Evolutionary conservation across 805 yeast genomes (phyloP).

Genomic region (Suhomyces sp.): DNA sequence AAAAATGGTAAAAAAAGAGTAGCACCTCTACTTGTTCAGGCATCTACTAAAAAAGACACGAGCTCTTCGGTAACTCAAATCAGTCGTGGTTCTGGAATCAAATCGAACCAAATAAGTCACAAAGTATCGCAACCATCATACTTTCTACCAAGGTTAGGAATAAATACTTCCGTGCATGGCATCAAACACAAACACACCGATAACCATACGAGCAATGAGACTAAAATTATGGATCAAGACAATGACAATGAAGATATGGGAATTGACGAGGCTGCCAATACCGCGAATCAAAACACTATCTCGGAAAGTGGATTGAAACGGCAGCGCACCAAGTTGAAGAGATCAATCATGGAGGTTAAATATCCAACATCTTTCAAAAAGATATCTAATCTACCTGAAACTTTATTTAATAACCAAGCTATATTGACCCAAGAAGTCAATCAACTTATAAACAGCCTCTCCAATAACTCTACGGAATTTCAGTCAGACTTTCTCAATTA

Average conservation of each 20-base stretch:
- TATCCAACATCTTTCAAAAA: constrained; percentile 38
- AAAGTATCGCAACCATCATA: constrained; percentile 46
- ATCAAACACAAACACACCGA: constrained; percentile 24
- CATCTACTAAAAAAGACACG: constrained; percentile 23
- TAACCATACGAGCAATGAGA: constrained; percentile 11
- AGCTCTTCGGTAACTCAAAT: constrained; percentile 12
- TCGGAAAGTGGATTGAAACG: constrained; percentile 32
- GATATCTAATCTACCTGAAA: constrained; percentile 34
- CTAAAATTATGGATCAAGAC: constrained; percentile 32
- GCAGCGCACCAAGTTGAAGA: constrained; percentile 29
- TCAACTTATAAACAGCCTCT: constrained; percentile 23
- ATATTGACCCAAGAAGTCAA: constrained; percentile 31
- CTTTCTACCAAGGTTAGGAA: constrained; percentile 58
- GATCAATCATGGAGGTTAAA: constrained; percentile 27
- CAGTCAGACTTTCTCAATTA: constrained; percentile 24
- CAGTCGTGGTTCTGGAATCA: constrained; percentile 1
- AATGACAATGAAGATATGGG: constrained; percentile 52
- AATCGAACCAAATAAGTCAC: constrained; percentile 21
- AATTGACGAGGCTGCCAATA: constrained; percentile 16
- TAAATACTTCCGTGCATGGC: constrained; percentile 64
- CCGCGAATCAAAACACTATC: constrained; percentile 11
- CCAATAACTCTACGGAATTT: constrained; percentile 22
- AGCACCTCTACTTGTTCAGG: constrained; percentile 63
- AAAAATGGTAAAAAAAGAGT: constrained; percentile 77
- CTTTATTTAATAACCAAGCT: constrained; percentile 31